These are phyloP conservation scores for Trametes punicea DNA, from an alignment of 768 basidiomycete species.

Conservation along the genomic window DNA sequence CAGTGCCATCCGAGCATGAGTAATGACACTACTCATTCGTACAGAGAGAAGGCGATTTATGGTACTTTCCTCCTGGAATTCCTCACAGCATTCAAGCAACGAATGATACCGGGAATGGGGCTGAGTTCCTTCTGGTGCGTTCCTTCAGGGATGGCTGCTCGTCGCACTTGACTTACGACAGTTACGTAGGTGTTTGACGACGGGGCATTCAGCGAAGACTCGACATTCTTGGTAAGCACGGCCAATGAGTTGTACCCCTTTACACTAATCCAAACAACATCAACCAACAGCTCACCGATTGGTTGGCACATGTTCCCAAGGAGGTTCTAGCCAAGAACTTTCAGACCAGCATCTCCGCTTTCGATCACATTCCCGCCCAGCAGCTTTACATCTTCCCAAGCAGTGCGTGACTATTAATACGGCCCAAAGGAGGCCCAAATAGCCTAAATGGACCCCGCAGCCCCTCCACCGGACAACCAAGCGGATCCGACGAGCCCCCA, in stretches of 20 bases:
- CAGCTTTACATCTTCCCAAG: conserved; percentile 33
- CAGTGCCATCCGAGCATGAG: conserved; percentile 10
- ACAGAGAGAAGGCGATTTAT: conserved; percentile 46
- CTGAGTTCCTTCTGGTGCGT: conserved; percentile 49
- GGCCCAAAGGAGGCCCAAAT: background rate
- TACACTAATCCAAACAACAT: background rate
- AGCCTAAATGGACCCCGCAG: conserved; percentile 19
- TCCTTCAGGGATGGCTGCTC: too few species aligned
- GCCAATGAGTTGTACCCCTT: background rate
- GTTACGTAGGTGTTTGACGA: conserved; percentile 37
- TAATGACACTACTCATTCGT: background rate
- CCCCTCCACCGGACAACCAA: conserved; percentile 35
- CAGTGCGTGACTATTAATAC: conserved; percentile 19
- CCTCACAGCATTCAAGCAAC: conserved; percentile 54
- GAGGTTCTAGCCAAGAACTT: conserved; percentile 38
- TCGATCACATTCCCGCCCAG: conserved; percentile 30
- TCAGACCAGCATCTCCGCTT: conserved; percentile 28
- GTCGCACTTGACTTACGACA: too few species aligned
- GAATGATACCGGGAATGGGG: conserved; percentile 34
- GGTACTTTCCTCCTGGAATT: conserved; percentile 55
- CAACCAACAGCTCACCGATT: conserved; percentile 30
- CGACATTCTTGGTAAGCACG: conserved; percentile 32
- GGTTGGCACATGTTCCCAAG: conserved; percentile 33
- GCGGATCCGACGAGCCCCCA: conserved; percentile 39
- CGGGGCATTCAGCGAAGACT: conserved; percentile 34